Conservation (phyloP, 768 basidiomycete genomes). For the Cystofilobasidium macerans region DNA sequence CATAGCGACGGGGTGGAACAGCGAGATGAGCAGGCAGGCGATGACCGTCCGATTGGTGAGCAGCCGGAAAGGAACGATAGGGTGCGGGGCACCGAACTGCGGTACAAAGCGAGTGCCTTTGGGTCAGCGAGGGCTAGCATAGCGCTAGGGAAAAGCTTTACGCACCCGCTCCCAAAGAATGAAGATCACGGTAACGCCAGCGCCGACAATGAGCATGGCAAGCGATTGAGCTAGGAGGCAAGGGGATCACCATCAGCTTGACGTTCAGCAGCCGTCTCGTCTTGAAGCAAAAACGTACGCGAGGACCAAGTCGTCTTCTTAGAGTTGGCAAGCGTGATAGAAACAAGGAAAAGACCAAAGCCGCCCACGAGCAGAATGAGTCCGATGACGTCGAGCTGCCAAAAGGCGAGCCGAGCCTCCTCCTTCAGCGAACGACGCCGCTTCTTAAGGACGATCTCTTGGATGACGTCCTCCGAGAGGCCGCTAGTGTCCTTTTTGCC, state of each 20-base stretch:
- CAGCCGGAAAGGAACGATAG: constrained; percentile 35
- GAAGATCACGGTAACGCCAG: constrained; percentile 29
- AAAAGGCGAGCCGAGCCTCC: constrained; percentile 29
- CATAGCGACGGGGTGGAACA: constrained; percentile 35
- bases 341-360: constrained; percentile 33
- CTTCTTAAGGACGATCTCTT: not conserved
- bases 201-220: constrained; percentile 33
- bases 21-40: constrained; percentile 31
- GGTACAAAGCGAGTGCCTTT: too few relatives aligned
- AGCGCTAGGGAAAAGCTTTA: not conserved
- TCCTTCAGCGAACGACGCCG: not conserved
- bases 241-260: not conserved
- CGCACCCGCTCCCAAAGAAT: constrained; percentile 31
- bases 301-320: constrained; percentile 33
- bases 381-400: constrained; percentile 37
- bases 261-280: not conserved
- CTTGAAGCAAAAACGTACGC: constrained; percentile 4
- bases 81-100: constrained; percentile 33
- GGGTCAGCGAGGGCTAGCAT: not conserved
- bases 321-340: constrained; percentile 36
- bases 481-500: not conserved
- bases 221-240: constrained; percentile 31
- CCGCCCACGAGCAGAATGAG: constrained; percentile 35
- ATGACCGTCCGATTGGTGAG: constrained; percentile 35
- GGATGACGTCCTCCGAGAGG: not conserved